These are phyloP conservation scores for Neoboletus brunneissimus DNA, from an alignment of 768 basidiomycete genomes.

Conservation along the genomic window DNA sequence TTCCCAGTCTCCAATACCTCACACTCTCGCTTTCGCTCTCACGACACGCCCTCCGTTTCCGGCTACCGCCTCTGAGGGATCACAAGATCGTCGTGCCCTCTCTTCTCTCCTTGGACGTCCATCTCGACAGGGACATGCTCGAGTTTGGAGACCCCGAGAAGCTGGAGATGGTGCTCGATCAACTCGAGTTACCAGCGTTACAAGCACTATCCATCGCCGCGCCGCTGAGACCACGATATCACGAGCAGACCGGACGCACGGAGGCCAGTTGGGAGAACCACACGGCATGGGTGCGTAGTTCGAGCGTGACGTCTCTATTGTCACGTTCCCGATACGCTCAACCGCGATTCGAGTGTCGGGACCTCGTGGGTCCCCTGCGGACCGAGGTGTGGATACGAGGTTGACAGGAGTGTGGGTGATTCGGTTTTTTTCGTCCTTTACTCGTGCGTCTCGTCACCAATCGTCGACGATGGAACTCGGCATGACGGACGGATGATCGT, in stretches of 20 bases:
- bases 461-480: not conserved
- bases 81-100: conserved; percentile 1
- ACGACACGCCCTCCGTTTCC: conserved; percentile 12
- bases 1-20: conserved; percentile 15
- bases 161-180: conserved; percentile 21
- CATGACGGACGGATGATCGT: not conserved
- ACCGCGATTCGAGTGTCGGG: conserved; percentile 7
- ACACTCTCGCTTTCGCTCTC: conserved; percentile 12
- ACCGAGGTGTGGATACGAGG: not conserved
- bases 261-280: conserved; percentile 4
- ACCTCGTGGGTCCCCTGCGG: not conserved
- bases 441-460: not conserved
- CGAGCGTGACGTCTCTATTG: conserved; percentile 13
- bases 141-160: conserved; percentile 18
- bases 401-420: not conserved
- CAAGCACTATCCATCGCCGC: conserved; percentile 14
- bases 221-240: not conserved
- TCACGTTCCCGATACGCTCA: conserved; percentile 9
- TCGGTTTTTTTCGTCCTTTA: not conserved
- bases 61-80: not conserved
- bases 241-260: not conserved
- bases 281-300: conserved; percentile 13
- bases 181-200: conserved; percentile 20
- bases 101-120: conserved; percentile 15
- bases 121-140: conserved; percentile 22